Evolutionary conservation across 192 early-diverging fungal genomes (phyloP), one percentile per base, ranked within the genome.

Genomic region (Dissophora globulifera): DNA sequence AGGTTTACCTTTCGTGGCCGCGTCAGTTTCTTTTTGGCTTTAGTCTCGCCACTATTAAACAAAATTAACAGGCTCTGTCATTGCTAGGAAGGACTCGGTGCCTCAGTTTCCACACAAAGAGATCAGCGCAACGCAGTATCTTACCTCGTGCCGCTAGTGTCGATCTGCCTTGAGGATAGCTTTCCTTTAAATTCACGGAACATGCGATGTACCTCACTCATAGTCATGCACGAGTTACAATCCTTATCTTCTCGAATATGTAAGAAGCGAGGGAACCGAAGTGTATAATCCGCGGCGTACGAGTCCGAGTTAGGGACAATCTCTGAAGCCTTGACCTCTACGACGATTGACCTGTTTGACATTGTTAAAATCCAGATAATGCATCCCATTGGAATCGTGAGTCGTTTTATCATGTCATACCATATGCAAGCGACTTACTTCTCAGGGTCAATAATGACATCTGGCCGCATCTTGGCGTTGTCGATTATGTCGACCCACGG

Each of bases 241-340:
- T 67, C 61, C 65, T 94, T 93, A 69, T 95, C 92, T 9, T 84
- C 48, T 4, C 93, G 82, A n/a, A 92, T 53, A 48, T 55, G 78
- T 13, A 88, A 78, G 63, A 91, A 93, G 13, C 93, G 80, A 3
- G 93, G 93, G 61, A 95, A 95, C 17, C 93, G 89, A 26, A 95
- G 70, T 9, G 93, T 93, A 35, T 80, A 89, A 13, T 83, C 81
- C n/a, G 82, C 49, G 0, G 80, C 86, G 59, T 88, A 93, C 1
- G 70, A 69, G 4, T 47, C 81, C 81, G 69, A 81, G 67, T 64
- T 78, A 17, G 76, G 46, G 9, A 83, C 79, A 27, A 94, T 88
- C 78, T 93, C 85, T 0, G 92, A 67, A 17, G 83, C 90, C 55
- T 88, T 87, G 38, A 94, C 69, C 46, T 91, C 83, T 9, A 93